Evolutionary conservation across 2,329 filamentous ascomycete genomes (phyloP), one percentile per base, ranked within the genome.

Genomic region (Penicillium italicum): DNA sequence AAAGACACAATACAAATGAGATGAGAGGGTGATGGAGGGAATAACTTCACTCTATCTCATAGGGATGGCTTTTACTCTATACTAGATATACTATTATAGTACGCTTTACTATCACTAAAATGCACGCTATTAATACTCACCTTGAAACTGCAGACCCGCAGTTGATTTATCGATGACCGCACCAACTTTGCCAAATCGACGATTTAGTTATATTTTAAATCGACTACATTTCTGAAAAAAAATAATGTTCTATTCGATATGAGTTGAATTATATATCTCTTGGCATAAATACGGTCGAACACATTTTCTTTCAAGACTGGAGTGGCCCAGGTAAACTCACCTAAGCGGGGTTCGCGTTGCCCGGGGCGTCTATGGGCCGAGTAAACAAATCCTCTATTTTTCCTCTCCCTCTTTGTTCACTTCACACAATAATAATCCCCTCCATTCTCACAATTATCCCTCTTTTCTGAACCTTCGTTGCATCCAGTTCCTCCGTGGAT

Each of bases 331-430:
- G 45, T 49, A 20, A 20, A 42, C 30, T 31, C 5, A 50, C 50
- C 20, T 53, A 40, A 47, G 50, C 44, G 44, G 47, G 40, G 52
- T 50, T 45, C 33, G 48, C 33, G 53, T 55, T 55, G 53, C 53
- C 52, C 37, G 40, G 53, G 53, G 40, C 41, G 53, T 31, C 51
- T 46, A 52, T 44, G 24, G 18, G 6, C 34, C 47, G 20, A 53
- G 57, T 45, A 43, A 42, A 50, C 52, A 55, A 55, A 48, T 14
- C 52, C 30, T 41, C 43, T 26, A 50, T 38, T 37, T 46, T 44
- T 30, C 34, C 18, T 50, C 18, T 52, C 54, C 36, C 33, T 41
- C 28, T 41, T 43, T 30, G 28, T 42, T 53, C 50, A 28, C 14
- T 22, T 20, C 37, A 26, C 22, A 11, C 10, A 37, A 22, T 20